These are phyloP conservation scores for Rhodotorula graminis DNA, from an alignment of 768 basidiomycete species.

Conservation along the genomic window DNA sequence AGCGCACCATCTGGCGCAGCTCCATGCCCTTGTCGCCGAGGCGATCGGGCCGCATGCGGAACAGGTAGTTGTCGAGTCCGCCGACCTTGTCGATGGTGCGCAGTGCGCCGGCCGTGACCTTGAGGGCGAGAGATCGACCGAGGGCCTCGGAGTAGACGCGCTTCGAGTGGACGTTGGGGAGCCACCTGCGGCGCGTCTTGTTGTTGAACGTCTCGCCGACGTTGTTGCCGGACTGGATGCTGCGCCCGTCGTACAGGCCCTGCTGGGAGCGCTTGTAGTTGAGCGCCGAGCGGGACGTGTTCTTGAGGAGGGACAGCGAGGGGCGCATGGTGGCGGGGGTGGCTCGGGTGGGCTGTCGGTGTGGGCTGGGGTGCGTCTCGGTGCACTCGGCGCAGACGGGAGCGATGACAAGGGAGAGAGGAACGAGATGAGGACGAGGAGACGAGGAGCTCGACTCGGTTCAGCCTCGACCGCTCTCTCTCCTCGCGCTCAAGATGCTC, in stretches of 20 bases:
- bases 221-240: slow-evolving; percentile 64
- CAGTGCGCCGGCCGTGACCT: slow-evolving; percentile 69
- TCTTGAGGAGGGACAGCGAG: slow-evolving; percentile 15
- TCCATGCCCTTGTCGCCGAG: slow-evolving; percentile 34
- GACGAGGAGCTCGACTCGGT: too few relatives aligned
- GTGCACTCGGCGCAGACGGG: too few relatives aligned
- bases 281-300: slow-evolving; percentile 51
- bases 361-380: not conserved
- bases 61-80: slow-evolving; percentile 67
- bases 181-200: slow-evolving; percentile 81
- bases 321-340: slow-evolving; percentile 4
- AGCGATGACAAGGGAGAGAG: not conserved
- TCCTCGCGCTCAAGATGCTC: slow-evolving; percentile 3
- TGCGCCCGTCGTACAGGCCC: slow-evolving; percentile 78
- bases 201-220: slow-evolving; percentile 75
- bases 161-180: slow-evolving; percentile 79
- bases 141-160: slow-evolving; percentile 65
- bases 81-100: slow-evolving; percentile 81
- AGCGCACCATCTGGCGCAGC: slow-evolving; percentile 29
- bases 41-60: slow-evolving; percentile 43
- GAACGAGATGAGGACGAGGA: not conserved
- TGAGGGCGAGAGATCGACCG: slow-evolving; percentile 58
- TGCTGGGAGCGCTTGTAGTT: slow-evolving; percentile 76
- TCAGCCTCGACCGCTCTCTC: not conserved
- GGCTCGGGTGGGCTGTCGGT: not conserved